Evolutionary conservation across 2,329 filamentous ascomycete species (phyloP), one percentile per base, ranked within the genome.

Genomic region (Cadophora sp.): DNA sequence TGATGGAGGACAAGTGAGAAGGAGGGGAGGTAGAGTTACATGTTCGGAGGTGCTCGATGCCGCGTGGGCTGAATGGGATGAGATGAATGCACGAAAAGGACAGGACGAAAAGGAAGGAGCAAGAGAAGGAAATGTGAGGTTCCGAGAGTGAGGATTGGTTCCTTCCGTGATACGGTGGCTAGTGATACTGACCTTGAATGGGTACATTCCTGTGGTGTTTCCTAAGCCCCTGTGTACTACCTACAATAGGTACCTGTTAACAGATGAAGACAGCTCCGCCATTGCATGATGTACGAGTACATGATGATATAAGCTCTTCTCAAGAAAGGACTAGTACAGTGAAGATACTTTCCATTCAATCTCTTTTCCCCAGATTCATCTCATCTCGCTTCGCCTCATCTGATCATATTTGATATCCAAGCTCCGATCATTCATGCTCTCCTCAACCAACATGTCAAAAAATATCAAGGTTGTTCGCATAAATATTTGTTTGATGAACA

Each of bases 361-460:
- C 5, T 27, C 33, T 6, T 30, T 30, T 39, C 36, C 36, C 11
- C 27, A 30, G 27, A 33, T 53, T 33, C 50, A 53, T 33, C 24
- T 53, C 50, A 16, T 53, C 27, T 51, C 11, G 11, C 11, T 58
- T 56, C 53, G 39, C 41, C 53, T 41, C 55, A n/a, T 58, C 36
- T 56, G 8, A 41, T 56, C 2, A 39, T 39, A 13, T 30, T 6
- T 30, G 51, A 8, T 39, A 36, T 22, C 53, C 53, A 56, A 41
- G 53, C 53, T 56, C 20, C 33, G 20, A 56, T 56, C 53, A 43
- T 58, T 58, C 55, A 58, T 58, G 55, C 55, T 58, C 27, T 30
- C 3, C 6, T 4, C 27, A 30, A 4, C 14, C 55, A 43, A 18
- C 27, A 36, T 24, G n/a, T 58, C 22, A 24, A 24, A 2, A 20